A percentile compares a stretch with the other conserved stretches of the same genome.
Conservation (phyloP, 148 eudicot genomes). For the Suaeda aralocaspica region DNA sequence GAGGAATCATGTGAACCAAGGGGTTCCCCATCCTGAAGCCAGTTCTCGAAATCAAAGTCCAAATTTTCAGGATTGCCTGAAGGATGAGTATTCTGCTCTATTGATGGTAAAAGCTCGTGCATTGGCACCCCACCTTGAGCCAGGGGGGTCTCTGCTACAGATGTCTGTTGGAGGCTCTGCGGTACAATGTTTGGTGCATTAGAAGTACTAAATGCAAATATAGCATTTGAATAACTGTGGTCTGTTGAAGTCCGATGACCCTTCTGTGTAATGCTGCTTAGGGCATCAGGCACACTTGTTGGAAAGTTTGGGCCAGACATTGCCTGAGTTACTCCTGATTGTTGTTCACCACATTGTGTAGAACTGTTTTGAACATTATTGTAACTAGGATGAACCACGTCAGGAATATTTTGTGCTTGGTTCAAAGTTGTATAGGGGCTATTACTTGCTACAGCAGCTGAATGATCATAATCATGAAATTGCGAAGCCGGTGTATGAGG, state of each 20-base stretch:
- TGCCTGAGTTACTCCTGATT: conserved; percentile 16
- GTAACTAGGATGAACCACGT: conserved; percentile 9
- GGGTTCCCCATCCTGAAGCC: conserved; percentile 27
- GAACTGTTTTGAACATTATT: background rate
- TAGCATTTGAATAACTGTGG: conserved; percentile 13
- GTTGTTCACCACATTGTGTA: conserved; percentile 16
- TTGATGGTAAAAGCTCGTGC: conserved; percentile 10
- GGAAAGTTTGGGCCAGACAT: conserved; percentile 15
- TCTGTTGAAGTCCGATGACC: conserved; percentile 13
- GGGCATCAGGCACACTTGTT: background rate
- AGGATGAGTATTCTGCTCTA: conserved; percentile 20
- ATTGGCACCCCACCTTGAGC: conserved; percentile 19
- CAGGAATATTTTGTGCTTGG: conserved; percentile 19
- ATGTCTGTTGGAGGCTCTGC: conserved; percentile 25
- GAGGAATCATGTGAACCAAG: conserved; percentile 24
- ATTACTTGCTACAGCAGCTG: conserved; percentile 21
- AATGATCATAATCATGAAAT: conserved; percentile 30
- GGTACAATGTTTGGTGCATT: conserved; percentile 11
- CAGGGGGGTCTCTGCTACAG: conserved; percentile 22
- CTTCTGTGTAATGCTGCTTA: background rate
- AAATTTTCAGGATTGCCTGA: conserved; percentile 18
- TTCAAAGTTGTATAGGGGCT: conserved; percentile 26
- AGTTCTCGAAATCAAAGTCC: conserved; percentile 32
- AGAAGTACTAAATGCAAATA: conserved; percentile 3
- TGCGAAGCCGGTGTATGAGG: conserved; percentile 20